Evolutionary conservation across 2,329 filamentous ascomycete genomes (phyloP).

Genomic region (Calonectria henricotiae): DNA sequence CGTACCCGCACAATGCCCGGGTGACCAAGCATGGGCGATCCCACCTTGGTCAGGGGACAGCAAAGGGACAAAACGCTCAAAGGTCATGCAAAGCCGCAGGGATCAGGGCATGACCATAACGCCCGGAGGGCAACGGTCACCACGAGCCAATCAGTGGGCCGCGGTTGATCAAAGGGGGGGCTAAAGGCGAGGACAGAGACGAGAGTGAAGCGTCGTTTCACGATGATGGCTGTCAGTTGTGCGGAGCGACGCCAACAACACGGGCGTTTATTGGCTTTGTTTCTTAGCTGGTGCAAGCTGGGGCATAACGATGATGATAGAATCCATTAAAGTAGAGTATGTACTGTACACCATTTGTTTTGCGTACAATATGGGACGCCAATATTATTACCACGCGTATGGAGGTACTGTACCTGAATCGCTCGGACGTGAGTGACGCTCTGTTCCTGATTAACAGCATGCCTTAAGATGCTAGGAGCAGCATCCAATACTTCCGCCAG

Average conservation of each 20-base stretch:
- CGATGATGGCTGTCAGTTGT: conserved; percentile 24
- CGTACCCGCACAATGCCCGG: conserved; percentile 30
- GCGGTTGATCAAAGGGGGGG: conserved; percentile 41
- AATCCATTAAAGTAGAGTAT: conserved; percentile 20
- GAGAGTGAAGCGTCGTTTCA: conserved; percentile 38
- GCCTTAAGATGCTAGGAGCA: conserved; percentile 11
- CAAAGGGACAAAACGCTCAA: conserved; percentile 36
- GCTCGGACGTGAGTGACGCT: conserved; percentile 4
- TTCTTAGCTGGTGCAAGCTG: conserved; percentile 23
- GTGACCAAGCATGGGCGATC: conserved; percentile 36
- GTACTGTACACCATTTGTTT: conserved; percentile 17
- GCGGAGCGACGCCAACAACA: conserved; percentile 25
- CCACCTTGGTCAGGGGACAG: conserved; percentile 38
- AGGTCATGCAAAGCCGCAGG: conserved; percentile 51
- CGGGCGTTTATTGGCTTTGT: conserved; percentile 23
- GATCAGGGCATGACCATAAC: conserved; percentile 45
- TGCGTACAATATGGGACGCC: conserved; percentile 22
- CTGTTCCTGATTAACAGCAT: conserved; percentile 3
- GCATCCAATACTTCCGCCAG: conserved; percentile 8
- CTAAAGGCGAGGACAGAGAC: conserved; percentile 28
- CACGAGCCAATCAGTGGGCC: conserved; percentile 39
- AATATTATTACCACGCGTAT: conserved; percentile 21
- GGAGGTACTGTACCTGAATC: conserved; percentile 8
- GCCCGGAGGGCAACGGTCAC: conserved; percentile 34
- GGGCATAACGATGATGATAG: conserved; percentile 31